Evolutionary conservation across 306 rosid species (phyloP).

Genomic region (Cotoneaster glaucophyllus): DNA sequence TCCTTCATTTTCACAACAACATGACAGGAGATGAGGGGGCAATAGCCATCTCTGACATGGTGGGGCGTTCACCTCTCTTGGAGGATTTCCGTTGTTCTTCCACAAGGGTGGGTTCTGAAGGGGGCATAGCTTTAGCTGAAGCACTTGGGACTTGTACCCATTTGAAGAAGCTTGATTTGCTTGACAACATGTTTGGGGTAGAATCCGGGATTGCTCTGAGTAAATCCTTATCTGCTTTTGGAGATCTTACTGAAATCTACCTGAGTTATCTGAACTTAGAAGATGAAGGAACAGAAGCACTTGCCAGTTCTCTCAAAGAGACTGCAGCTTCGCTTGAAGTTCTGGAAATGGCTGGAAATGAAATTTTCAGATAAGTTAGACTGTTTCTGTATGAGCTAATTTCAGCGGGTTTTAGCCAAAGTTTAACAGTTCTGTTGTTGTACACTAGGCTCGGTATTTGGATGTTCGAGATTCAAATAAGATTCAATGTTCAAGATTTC

Average conservation of each 20-base stretch:
- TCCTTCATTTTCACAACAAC: conserved; percentile 85
- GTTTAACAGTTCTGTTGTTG: conserved; percentile 19
- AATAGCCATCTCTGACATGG: conserved; percentile 52
- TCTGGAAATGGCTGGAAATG: conserved; percentile 82
- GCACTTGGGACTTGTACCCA: conserved; percentile 63
- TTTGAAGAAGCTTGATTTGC: conserved; percentile 75
- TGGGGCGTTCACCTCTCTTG: conserved; percentile 53
- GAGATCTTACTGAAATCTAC: conserved; percentile 62
- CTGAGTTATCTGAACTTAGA: conserved; percentile 80
- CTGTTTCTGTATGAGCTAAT: conserved; percentile 6
- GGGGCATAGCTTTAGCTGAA: conserved; percentile 70
- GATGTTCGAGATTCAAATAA: neutral
- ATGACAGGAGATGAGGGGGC: conserved; percentile 72
- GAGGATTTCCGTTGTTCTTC: conserved; percentile 88
- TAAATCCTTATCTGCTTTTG: conserved; percentile 46
- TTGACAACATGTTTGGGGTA: conserved; percentile 87
- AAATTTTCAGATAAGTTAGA: conserved; percentile 21
- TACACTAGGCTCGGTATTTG: conserved; percentile 22
- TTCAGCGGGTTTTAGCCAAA: conserved; percentile 10
- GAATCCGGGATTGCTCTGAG: conserved; percentile 77
- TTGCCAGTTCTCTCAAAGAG: conserved; percentile 58
- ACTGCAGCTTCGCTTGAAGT: conserved; percentile 69
- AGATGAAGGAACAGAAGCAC: conserved; percentile 71
- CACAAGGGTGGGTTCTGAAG: conserved; percentile 76
- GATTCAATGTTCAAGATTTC: neutral